Conservation (phyloP, 148 eudicot species). For the Amaranthus hypochondriacus region DNA sequence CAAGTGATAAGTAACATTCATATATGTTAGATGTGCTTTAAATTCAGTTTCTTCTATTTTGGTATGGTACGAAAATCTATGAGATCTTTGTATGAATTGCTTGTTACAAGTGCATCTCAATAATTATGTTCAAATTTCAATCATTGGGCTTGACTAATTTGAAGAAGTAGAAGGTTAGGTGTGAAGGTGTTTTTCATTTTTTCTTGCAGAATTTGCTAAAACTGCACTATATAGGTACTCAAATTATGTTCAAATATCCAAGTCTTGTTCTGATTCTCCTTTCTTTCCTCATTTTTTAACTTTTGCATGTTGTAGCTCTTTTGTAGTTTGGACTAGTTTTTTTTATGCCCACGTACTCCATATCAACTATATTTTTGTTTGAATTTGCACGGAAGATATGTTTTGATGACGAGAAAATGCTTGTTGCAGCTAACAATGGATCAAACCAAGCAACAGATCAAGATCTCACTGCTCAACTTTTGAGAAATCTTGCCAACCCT, state of each 20-base stretch:
- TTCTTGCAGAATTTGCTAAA: not conserved
- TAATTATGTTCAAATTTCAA: not conserved
- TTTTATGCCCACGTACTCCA: not conserved
- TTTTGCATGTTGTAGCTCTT: not conserved
- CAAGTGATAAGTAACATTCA: too few relatives aligned
- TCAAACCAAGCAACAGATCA: constrained; percentile 52
- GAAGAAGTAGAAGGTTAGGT: not conserved
- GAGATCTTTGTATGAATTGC: not conserved
- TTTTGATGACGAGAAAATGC: not conserved
- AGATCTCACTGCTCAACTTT: constrained; percentile 54
- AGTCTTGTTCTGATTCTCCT: not conserved
- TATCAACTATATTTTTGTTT: not conserved
- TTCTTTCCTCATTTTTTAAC: not conserved
- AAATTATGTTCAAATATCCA: not conserved
- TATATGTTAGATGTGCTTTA: not conserved
- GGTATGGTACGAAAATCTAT: not conserved
- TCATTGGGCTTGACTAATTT: not conserved
- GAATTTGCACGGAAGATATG: not conserved
- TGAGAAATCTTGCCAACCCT: constrained; percentile 58
- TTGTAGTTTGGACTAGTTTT: not conserved
- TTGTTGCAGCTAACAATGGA: constrained; percentile 49
- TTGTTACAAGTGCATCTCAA: not conserved
- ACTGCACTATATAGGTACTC: not conserved
- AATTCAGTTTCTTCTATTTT: not conserved
- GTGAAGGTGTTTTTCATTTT: not conserved